Percentiles rank a stretch among this genome's conserved stretches.
Evolutionary conservation across 2,329 filamentous ascomycete genomes (phyloP).

Genomic region (Pseudonectria buxi): DNA sequence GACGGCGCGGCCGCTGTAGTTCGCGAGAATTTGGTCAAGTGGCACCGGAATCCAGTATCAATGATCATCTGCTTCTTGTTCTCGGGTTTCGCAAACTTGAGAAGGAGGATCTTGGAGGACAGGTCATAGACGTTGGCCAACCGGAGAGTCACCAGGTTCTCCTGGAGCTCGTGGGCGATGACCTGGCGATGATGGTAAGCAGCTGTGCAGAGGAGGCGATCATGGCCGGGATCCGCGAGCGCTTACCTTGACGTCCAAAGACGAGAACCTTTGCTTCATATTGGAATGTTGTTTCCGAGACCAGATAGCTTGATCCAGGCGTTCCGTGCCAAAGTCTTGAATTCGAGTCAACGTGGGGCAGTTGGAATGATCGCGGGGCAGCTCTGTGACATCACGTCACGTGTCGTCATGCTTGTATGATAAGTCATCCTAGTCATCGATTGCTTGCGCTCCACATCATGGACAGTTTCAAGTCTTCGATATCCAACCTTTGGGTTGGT

Average conservation of each 20-base stretch:
- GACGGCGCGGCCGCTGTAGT: constrained; percentile 80
- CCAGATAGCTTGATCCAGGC: constrained; percentile 2
- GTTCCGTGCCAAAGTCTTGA: constrained; percentile 4
- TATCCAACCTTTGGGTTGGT: too few relatives aligned
- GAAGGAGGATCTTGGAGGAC: constrained; percentile 86
- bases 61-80: constrained; percentile 84
- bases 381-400: constrained; percentile 15
- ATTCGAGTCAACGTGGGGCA: neutral
- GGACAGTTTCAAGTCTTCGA: too few relatives aligned
- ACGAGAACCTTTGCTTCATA: constrained; percentile 77
- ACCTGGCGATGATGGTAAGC: constrained; percentile 48
- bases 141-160: constrained; percentile 67
- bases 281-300: constrained; percentile 16
- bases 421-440: too few relatives aligned
- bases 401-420: constrained; percentile 1
- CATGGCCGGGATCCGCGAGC: neutral
- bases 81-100: constrained; percentile 90
- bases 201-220: constrained; percentile 1
- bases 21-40: constrained; percentile 84
- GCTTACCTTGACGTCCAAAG: constrained; percentile 65
- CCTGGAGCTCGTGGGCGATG: constrained; percentile 86
- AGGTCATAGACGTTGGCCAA: constrained; percentile 95
- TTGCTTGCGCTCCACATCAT: too few relatives aligned
- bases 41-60: constrained; percentile 92
- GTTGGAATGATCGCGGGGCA: constrained; percentile 12